A percentile compares a stretch with the other conserved stretches of the same genome.
These are phyloP conservation scores for Phytopythium mirpurense DNA, from an alignment of 352 stramenopile genomes.

Conservation along the genomic window DNA sequence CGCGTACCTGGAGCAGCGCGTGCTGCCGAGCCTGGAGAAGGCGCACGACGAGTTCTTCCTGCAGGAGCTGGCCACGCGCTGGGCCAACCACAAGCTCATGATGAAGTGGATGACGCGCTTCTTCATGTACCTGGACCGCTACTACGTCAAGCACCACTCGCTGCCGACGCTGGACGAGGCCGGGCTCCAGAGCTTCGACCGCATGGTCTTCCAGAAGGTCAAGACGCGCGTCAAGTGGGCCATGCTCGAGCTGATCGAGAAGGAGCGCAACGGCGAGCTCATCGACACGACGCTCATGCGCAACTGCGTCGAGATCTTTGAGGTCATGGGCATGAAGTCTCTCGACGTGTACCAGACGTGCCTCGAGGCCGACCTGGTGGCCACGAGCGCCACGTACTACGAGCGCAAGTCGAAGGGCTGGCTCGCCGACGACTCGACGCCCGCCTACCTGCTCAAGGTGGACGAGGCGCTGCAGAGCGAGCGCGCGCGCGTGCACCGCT, in stretches of 20 bases:
- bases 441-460: slow-evolving; percentile 97
- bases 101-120: slow-evolving; percentile 99
- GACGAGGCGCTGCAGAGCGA: slow-evolving; percentile 79
- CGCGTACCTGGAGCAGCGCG: slow-evolving; percentile 87
- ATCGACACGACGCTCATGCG: slow-evolving; percentile 97
- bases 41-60: slow-evolving; percentile 95
- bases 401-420: slow-evolving; percentile 95
- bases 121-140: slow-evolving; percentile 99
- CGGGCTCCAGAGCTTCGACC: slow-evolving; percentile 78
- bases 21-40: slow-evolving; percentile 84
- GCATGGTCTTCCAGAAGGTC: slow-evolving; percentile 81
- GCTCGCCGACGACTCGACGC: slow-evolving; percentile 96
- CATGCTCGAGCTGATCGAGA: slow-evolving; percentile 97
- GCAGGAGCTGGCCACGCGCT: slow-evolving; percentile 95
- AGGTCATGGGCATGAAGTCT: slow-evolving; percentile 96
- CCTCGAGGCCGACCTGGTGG: slow-evolving; percentile 93
- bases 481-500: slow-evolving; percentile 89
- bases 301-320: slow-evolving; percentile 97
- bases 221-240: slow-evolving; percentile 77
- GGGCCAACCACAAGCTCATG: slow-evolving; percentile 99
- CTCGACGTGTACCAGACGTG: slow-evolving; percentile 96
- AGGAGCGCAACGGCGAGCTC: slow-evolving; percentile 96
- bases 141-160: slow-evolving; percentile 97
- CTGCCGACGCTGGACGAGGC: slow-evolving; percentile 94
- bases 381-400: slow-evolving; percentile 94